Evolutionary conservation across 805 yeast species (phyloP).

Genomic region (Blastobotrys robertii): DNA sequence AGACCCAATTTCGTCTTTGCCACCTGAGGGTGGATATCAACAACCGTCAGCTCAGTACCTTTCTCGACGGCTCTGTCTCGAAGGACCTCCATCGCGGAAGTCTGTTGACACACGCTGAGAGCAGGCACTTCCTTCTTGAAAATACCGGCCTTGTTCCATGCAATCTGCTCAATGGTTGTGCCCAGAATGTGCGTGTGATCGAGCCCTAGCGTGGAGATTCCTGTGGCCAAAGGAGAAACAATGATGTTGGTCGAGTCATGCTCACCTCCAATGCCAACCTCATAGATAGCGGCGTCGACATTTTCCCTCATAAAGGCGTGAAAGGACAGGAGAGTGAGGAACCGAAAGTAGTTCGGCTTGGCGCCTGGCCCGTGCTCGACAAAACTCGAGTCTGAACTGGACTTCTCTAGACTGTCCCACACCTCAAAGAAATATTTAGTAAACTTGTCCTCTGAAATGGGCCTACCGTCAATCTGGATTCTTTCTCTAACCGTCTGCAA

Average conservation of each 20-base stretch:
- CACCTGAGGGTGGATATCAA: conserved; percentile 36
- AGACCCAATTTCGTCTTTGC: conserved; percentile 26
- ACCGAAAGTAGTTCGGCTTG: conserved; percentile 91
- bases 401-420: conserved; percentile 66
- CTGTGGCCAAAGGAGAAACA: conserved; percentile 71
- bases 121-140: conserved; percentile 64
- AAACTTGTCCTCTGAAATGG: conserved; percentile 71
- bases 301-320: conserved; percentile 83
- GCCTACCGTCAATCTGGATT: conserved; percentile 76
- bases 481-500: conserved; percentile 88
- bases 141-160: conserved; percentile 96
- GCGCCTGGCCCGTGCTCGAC: conserved; percentile 66
- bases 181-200: conserved; percentile 89
- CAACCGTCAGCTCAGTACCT: conserved; percentile 39
- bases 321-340: conserved; percentile 77
- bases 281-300: conserved; percentile 90
- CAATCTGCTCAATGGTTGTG: conserved; percentile 74
- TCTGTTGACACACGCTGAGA: conserved; percentile 52
- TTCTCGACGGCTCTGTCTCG: conserved; percentile 61
- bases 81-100: conserved; percentile 40
- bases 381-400: conserved; percentile 49
- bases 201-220: conserved; percentile 77
- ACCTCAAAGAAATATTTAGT: conserved; percentile 88
- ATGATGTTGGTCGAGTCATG: conserved; percentile 93
- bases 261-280: conserved; percentile 98